Percentiles rank a stretch among this genome's conserved stretches.
These are phyloP conservation scores for Neofusicoccum ribis DNA, from an alignment of 2,329 filamentous ascomycete genomes.

Conservation along the genomic window DNA sequence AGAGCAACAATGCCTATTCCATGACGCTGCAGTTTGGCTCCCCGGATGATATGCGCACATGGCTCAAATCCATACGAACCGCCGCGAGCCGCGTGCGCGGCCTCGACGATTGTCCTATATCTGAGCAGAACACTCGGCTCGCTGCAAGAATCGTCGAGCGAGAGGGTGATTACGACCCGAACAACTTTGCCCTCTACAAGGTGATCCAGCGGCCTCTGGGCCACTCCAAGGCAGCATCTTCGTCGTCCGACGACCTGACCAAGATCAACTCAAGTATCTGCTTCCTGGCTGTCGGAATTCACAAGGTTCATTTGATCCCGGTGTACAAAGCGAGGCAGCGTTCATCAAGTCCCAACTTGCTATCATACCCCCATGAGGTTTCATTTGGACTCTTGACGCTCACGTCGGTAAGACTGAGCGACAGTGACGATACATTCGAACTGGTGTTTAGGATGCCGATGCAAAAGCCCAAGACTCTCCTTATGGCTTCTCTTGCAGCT, in stretches of 20 bases:
- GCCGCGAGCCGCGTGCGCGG: slow-evolving; percentile 59
- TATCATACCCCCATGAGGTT: slow-evolving; percentile 50
- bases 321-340: slow-evolving; percentile 58
- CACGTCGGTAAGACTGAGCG: slow-evolving; percentile 59
- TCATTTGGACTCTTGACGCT: slow-evolving; percentile 66
- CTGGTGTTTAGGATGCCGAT: slow-evolving; percentile 64
- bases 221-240: slow-evolving; percentile 58
- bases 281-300: slow-evolving; percentile 68
- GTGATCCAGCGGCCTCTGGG: slow-evolving; percentile 63
- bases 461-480: slow-evolving; percentile 55
- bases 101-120: slow-evolving; percentile 54
- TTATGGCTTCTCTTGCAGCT: slow-evolving; percentile 64
- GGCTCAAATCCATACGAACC: slow-evolving; percentile 63
- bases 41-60: slow-evolving; percentile 64
- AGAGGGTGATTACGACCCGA: slow-evolving; percentile 68
- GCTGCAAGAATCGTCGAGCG: slow-evolving; percentile 63
- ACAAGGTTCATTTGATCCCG: slow-evolving; percentile 70
- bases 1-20: slow-evolving; percentile 59
- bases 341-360: slow-evolving; percentile 56
- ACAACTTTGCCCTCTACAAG: slow-evolving; percentile 67
- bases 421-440: slow-evolving; percentile 66
- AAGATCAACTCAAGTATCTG: slow-evolving; percentile 66
- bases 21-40: slow-evolving; percentile 66
- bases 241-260: slow-evolving; percentile 66
- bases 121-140: slow-evolving; percentile 62